Evolutionary conservation across 495 filamentous ascomycete species (phyloP), one percentile per base, ranked within the genome.

Genomic region (Chaetomium fimeti): DNA sequence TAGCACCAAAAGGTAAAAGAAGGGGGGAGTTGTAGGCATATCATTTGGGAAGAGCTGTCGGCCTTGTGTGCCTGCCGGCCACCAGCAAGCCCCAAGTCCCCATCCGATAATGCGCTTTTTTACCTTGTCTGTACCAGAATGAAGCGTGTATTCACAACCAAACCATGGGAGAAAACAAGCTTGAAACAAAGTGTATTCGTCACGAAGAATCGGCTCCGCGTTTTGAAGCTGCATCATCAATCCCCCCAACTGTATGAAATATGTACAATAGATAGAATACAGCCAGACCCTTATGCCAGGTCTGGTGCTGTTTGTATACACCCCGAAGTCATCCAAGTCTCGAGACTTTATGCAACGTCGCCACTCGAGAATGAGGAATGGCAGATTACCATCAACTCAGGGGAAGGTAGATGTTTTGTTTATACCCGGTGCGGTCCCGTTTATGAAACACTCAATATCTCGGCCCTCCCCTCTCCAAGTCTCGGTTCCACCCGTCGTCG

Each of bases 381-480:
- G 16, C 22, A 9, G 24, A 36, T 36, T 36, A 55, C 52, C 28
- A 55, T 29, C 20, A 55, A 22, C 52, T 27, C 48, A 24, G 45
- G 45, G 8, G 15, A 9, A 43, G 15, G 9, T 18, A 43, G 40
- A 16, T 36, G 27, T 55, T 22, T 36, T n/a, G 16, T 55, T 55
- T 36, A 54, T 29, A 28, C 18, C 52, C 32, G 5, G 32, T 11
- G 3, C 15, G 3, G 32, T 2, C 2, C 40, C 57, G 25, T n/a
- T 25, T 42, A 45, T 63, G 11, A 36, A 48, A 36, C 48, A 15
- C 20, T 54, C 40, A 65, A 36, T 65, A 65, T 56, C 63, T 24
- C 22, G 57, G 24, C 25, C 55, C 32, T 9, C 47, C 48, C 29
- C 63, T 49, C 24, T 65, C 63, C 38, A 65, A 18, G 28, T 65